Evolutionary conservation across 2,329 filamentous ascomycete species (phyloP).

Genomic region (Cladosporium halotolerans): DNA sequence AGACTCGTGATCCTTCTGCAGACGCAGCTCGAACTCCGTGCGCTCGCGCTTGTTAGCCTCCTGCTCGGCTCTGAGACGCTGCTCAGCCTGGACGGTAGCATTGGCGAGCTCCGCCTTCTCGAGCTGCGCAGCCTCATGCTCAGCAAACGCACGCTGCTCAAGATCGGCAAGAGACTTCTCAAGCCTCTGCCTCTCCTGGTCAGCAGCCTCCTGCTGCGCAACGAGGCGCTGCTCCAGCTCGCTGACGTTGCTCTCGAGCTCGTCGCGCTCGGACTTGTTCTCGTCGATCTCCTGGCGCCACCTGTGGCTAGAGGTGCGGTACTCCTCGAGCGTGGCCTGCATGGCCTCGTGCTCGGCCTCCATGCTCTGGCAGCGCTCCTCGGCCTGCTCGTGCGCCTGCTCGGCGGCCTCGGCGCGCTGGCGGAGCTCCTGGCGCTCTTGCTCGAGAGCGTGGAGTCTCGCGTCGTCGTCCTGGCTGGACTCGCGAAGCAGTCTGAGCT

Average conservation of each 20-base stretch:
- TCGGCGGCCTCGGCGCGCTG: constrained; percentile 34
- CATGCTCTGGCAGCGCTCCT: constrained; percentile 33
- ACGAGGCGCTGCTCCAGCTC: constrained; percentile 75
- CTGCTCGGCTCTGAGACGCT: constrained; percentile 56
- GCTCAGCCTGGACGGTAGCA: constrained; percentile 55
- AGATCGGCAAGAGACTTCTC: constrained; percentile 64
- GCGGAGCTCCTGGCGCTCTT: constrained; percentile 37
- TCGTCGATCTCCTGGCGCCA: constrained; percentile 55
- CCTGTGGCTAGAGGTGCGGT: constrained; percentile 53
- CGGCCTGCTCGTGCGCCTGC: constrained; percentile 22
- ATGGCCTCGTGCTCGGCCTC: constrained; percentile 56
- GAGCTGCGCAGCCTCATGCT: constrained; percentile 50
- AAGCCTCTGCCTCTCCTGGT: constrained; percentile 68
- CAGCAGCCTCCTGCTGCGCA: constrained; percentile 59
- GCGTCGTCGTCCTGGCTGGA: constrained; percentile 37
- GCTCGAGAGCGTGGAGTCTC: constrained; percentile 36
- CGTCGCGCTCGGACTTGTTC: constrained; percentile 57
- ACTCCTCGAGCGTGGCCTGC: constrained; percentile 57
- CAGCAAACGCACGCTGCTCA: constrained; percentile 69
- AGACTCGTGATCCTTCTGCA: neutral
- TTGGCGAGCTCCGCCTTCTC: constrained; percentile 55
- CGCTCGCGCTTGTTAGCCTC: constrained; percentile 54
- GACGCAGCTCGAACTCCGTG: constrained; percentile 42
- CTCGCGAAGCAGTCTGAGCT: constrained; percentile 40
- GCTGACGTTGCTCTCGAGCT: constrained; percentile 53